phyloP scores from a whole-genome alignment of 257 asterid genomes.

The Leonotis leonurus region DNA sequence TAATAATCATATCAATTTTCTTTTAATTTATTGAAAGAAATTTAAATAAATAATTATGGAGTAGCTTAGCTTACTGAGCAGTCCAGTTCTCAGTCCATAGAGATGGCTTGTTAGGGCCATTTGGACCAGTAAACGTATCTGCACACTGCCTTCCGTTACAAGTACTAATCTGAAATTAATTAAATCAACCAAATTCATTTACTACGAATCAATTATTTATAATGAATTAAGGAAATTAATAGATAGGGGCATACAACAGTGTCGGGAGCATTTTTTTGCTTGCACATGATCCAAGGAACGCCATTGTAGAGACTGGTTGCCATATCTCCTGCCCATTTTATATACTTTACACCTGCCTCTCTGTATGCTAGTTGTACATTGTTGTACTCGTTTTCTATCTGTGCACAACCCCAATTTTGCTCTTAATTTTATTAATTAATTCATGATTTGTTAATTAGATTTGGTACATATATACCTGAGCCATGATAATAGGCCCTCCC shows the following conservation, averaged over 20 bases:
- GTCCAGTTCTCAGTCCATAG: constrained; percentile 97
- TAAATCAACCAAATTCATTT: too few relatives aligned
- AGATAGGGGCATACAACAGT: constrained; percentile 49
- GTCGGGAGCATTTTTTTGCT: constrained; percentile 66
- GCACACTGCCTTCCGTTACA: constrained; percentile 92
- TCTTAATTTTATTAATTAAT: background rate
- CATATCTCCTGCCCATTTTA: constrained; percentile 85
- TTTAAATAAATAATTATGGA: background rate
- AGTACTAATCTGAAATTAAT: constrained; percentile 57
- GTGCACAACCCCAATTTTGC: background rate
- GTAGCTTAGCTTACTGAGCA: constrained; percentile 80
- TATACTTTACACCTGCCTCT: constrained; percentile 46
- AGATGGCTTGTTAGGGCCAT: constrained; percentile 71
- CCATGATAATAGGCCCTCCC: constrained; percentile 90
- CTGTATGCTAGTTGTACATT: constrained; percentile 62
- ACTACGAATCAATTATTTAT: too few relatives aligned
- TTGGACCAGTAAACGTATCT: constrained; percentile 73
- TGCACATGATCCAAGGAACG: constrained; percentile 93
- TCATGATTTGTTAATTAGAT: background rate
- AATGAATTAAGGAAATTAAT: too few relatives aligned
- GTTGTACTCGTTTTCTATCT: constrained; percentile 90
- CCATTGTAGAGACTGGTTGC: constrained; percentile 42
- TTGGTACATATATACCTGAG: constrained; percentile 41
- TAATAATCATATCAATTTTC: background rate
- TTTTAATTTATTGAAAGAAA: background rate